Evolutionary conservation across 495 filamentous ascomycete species (phyloP), one percentile per base, ranked within the genome.

Genomic region (Viridothelium virens): DNA sequence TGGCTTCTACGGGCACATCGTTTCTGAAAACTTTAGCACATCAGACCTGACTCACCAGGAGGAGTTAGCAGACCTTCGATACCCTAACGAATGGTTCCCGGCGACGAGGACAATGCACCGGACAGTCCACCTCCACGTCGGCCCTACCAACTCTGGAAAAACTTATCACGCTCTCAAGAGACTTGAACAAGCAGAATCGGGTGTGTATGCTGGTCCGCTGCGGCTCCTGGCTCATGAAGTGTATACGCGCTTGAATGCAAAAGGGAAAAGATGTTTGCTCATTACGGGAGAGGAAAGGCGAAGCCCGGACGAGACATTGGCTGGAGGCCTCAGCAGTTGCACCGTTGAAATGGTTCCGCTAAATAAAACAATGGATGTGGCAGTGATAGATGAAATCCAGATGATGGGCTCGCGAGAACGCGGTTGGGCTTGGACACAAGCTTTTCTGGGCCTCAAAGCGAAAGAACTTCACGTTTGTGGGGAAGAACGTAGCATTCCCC

Each of bases 71-170:
- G 91, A 97, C 77, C 75, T 96, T 56, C 84, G 91, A 39, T 91
- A 85, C 74, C 95, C 95, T 0, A 81, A 85, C 62, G 94, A 97
- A 72, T 97, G 92, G 94, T 99, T 87, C 74, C 91, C 92, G 2
- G 83, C 79, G 5, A 89, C 95, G 31, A 84, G 95, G 61, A 79
- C 84, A 25, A 77, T 92, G 65, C 87, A 92, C 73, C 83, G 95
- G 44, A 93, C 85, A 2, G 83, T 97, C 65, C 89, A 97, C 79
- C 79, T 99, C 9, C 95, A 99, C 73, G 92, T 99, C 56, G 95
- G 95, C 1, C 95, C 95, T 0, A 99, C 95, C 2, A 99, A 99
- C 77, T 97, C 92, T 4, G 95, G 95, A 65, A 99, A 99, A 78
- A 99, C 95, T 2, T 97, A 97, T 75, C 88, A 91, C 74, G 95